Conservation (phyloP, 2,329 filamentous ascomycete genomes). For the Fusarium neocosmosporiellum region DNA sequence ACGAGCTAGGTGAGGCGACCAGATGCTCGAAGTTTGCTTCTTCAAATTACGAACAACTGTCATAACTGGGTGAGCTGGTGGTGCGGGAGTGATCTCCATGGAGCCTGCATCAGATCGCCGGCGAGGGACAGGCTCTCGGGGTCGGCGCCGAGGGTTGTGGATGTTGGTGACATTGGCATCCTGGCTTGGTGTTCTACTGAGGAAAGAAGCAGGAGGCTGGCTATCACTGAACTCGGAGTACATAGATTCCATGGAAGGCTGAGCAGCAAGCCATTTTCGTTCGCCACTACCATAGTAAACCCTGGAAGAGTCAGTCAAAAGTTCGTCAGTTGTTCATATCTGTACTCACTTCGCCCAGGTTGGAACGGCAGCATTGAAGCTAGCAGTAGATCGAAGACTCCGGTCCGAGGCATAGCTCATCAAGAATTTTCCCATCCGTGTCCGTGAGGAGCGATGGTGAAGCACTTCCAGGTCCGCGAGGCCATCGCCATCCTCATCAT, state of each 20-base stretch:
- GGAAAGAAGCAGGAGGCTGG: conserved; percentile 58
- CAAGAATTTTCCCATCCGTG: conserved; percentile 63
- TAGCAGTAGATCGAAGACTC: conserved; percentile 63
- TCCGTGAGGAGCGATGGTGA: conserved; percentile 64
- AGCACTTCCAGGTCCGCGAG: conserved; percentile 69
- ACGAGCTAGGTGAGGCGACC: conserved; percentile 77
- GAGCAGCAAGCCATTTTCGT: conserved; percentile 61
- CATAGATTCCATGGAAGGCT: conserved; percentile 58
- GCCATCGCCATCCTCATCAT: conserved; percentile 73
- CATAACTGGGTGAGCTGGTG: conserved; percentile 45
- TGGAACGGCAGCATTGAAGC: conserved; percentile 61
- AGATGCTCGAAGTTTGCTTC: conserved; percentile 70
- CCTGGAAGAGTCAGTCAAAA: conserved; percentile 48
- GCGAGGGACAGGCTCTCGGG: conserved; percentile 47
- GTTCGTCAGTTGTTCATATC: neutral
- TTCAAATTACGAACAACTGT: conserved; percentile 46
- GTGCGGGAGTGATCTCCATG: conserved; percentile 58
- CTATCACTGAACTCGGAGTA: conserved; percentile 61
- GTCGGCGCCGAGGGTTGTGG: conserved; percentile 58
- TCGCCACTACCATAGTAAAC: conserved; percentile 79
- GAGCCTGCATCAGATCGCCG: conserved; percentile 45
- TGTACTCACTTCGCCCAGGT: conserved; percentile 63
- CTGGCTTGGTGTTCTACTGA: conserved; percentile 61
- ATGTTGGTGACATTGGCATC: conserved; percentile 60
- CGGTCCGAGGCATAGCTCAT: conserved; percentile 62